Conservation (phyloP, 2,329 filamentous ascomycete genomes). For the Tolypocladium sp. region DNA sequence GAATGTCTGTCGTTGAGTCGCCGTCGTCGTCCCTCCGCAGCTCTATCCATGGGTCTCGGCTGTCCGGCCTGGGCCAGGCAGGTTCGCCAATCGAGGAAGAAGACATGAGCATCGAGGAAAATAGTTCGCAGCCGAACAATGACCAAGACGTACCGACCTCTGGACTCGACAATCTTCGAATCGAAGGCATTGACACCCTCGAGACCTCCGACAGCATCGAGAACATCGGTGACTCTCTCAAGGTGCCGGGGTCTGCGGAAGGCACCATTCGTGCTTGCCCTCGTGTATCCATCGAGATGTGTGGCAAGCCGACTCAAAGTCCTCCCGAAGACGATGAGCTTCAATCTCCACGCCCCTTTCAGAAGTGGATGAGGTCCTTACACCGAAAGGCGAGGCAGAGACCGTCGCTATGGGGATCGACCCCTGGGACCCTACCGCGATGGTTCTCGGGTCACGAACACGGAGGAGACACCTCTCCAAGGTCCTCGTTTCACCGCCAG, state of each 20-base stretch:
- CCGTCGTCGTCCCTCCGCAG: slow-evolving; percentile 9
- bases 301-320: slow-evolving; percentile 4
- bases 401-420: not conserved
- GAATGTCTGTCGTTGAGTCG: slow-evolving; percentile 24
- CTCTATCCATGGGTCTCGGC: not conserved
- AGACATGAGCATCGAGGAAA: not conserved
- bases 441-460: slow-evolving; percentile 1
- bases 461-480: not conserved
- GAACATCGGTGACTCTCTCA: slow-evolving; percentile 2
- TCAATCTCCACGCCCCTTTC: slow-evolving; percentile 40
- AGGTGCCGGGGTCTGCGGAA: not conserved
- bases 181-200: slow-evolving; percentile 22
- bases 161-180: slow-evolving; percentile 10
- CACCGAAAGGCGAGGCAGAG: slow-evolving; percentile 45
- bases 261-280: slow-evolving; percentile 9
- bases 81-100: not conserved
- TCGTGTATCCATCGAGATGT: slow-evolving; percentile 15
- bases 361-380: slow-evolving; percentile 64
- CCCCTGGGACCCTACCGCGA: slow-evolving; percentile 2
- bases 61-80: not conserved
- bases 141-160: slow-evolving; percentile 23
- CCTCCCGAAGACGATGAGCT: slow-evolving; percentile 3
- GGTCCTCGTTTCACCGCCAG: slow-evolving; percentile 1
- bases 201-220: slow-evolving; percentile 29
- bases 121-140: slow-evolving; percentile 11